Base-by-base conservation (phyloP, 2,329 filamentous ascomycete species). In the Cadophora gregata region DNA sequence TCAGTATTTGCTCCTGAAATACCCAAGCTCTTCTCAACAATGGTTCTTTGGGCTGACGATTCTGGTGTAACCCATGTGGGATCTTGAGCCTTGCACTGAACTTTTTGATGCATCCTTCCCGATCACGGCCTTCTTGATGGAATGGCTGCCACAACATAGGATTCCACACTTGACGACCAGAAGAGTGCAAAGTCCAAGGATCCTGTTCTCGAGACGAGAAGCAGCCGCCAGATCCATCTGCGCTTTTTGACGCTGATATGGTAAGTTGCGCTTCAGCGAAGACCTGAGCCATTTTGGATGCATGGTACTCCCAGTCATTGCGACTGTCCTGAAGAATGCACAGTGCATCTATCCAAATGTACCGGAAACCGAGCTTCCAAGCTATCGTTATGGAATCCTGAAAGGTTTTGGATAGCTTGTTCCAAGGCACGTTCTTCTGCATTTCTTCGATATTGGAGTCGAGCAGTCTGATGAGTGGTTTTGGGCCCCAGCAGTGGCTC, bases 281-380 rank as follows among this genome's bases (percentile, higher is more conserved):
- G 19, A 48, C 45, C 24, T 48, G 45, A 48, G 45, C 45, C 45
- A 48, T 48, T n/a, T 48, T 48, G 3, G 45, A 48, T 21, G 45
- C 45, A n/a, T 48, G 45, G 19, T 25, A 19, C 36, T 59, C 24
- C 56, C n/a, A 25, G 42, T 59, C 56, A 1, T 45, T 12, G 31
- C 24, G 33, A 5, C 24, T 42, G n/a, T 59, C 33, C 42, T 59
- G 56, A 10, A 59, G 36, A 31, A 72, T 70, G 63, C 72, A 74
- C 45, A 74, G 59, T 19, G 70, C 64, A 58, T 73, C 72, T 24
- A 74, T 70, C 72, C 72, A 74, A n/a, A 74, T 63, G 63, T 73
- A 74, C 16, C 65, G 51, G 27, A 73, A 48, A 3, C 66, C 61
- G 24, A 71, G 58, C 33, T 51, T 62, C 56, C 63, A 53, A 7